These are phyloP conservation scores for Sporisorium exsertum DNA, from an alignment of 1,284 basidiomycete species.

Conservation along the genomic window DNA sequence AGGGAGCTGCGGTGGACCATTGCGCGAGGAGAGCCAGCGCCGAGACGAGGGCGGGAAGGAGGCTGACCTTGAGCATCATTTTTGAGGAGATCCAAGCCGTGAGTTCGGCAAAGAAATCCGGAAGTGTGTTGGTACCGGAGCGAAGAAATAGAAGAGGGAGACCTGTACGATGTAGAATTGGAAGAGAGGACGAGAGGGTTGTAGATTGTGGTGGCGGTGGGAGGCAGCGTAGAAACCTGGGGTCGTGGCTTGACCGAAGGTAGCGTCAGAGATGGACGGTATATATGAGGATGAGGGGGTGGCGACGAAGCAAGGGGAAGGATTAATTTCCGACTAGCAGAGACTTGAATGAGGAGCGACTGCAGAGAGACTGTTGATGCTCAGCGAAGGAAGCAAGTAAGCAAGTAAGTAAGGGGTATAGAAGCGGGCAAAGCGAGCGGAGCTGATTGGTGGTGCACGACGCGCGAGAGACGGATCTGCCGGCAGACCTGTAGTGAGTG, in stretches of 20 bases:
- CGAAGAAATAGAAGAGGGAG: background rate
- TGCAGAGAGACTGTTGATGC: background rate
- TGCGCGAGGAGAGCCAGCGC: slow-evolving; percentile 27
- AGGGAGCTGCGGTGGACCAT: slow-evolving; percentile 18
- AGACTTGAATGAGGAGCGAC: background rate
- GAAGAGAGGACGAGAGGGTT: background rate
- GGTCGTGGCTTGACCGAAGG: background rate
- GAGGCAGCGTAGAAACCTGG: background rate
- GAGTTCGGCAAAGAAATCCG: background rate
- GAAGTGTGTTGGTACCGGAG: background rate
- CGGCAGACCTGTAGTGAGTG: background rate
- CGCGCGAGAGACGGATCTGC: background rate
- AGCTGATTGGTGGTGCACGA: background rate
- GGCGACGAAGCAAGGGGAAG: background rate
- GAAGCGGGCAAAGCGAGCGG: background rate
- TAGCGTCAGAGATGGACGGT: background rate
- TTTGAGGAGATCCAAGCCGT: background rate
- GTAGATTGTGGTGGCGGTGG: background rate
- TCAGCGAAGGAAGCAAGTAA: background rate
- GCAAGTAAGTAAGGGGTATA: background rate
- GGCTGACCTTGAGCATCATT: slow-evolving; percentile 25
- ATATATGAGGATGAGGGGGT: slow-evolving; percentile 1
- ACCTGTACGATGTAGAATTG: background rate
- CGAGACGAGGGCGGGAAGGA: slow-evolving; percentile 21
- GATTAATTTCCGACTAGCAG: slow-evolving; percentile 2